Base-by-base conservation (phyloP, 1,284 basidiomycete species). In the Apiotrichum gamsii region DNA sequence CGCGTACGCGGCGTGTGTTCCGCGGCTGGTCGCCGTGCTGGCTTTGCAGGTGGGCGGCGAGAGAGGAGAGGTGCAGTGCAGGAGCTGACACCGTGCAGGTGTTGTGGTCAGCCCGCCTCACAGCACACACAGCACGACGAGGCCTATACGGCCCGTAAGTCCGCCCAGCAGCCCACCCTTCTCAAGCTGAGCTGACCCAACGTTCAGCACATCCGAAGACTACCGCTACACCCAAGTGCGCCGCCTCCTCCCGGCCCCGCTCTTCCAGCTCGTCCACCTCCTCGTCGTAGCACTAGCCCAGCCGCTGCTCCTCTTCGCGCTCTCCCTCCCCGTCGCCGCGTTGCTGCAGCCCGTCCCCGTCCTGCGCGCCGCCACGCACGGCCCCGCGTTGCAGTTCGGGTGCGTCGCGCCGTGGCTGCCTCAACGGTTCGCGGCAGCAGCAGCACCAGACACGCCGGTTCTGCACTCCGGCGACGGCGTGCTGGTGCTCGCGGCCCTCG, bases 161-260 rank as follows among this genome's bases (percentile, higher is more conserved):
- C n/a, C n/a, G n/a, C n/a, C n/a, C n/a, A n/a, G n/a, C n/a, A n/a
- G n/a, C n/a, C n/a, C n/a, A n/a, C n/a, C n/a, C n/a, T n/a, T n/a
- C n/a, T n/a, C n/a, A n/a, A n/a, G n/a, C n/a, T 36, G 8, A 39
- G 21, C 3, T 5, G n/a, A 8, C 45, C 33, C 32, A 18, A 45
- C 20, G 8, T 11, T 11, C 6, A 46, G 6, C 51, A 80, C 78
- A 3, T 72, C 75, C 3, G 87, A 89, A 68, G 93, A 96, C 70
- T 96, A 97, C 65, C 84, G 93, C 24, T 96, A 91, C 86, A 80
- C 78, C 3, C 72, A 89, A 39, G 76, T 95, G 11, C 81, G 89
- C 31, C 69, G 75, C 43, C 77, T 82, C 45, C 66, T 95, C 19
- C 82, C 83, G 3, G 56, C 75, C 3, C 80, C 78, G 75, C 64